Evolutionary conservation across 2,329 filamentous ascomycete species (phyloP).

Genomic region (Nemania serpens): DNA sequence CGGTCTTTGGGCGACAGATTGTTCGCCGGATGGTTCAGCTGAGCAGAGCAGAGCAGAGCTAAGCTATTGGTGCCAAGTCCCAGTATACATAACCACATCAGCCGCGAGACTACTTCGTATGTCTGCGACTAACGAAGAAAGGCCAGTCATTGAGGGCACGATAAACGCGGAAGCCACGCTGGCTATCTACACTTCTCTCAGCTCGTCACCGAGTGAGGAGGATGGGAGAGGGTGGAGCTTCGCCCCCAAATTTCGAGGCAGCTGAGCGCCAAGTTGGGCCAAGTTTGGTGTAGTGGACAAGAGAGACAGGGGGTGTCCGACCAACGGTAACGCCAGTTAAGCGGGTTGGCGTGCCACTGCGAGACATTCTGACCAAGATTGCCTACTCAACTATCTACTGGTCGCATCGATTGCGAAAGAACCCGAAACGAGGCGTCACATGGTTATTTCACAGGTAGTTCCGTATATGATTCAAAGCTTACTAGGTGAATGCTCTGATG

Average conservation of each 20-base stretch:
- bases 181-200: constrained; percentile 11
- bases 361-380: neutral
- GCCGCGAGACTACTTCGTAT: neutral
- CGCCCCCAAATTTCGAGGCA: constrained; percentile 10
- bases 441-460: too few species aligned
- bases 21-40: neutral
- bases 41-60: neutral
- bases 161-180: neutral
- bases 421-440: too few species aligned
- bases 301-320: neutral
- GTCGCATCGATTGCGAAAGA: too few species aligned
- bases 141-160: neutral
- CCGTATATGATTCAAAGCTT: neutral
- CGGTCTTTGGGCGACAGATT: neutral
- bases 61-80: neutral
- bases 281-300: neutral
- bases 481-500: neutral
- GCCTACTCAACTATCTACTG: too few species aligned
- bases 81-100: neutral
- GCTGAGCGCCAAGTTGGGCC: constrained; percentile 15
- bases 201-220: constrained; percentile 15
- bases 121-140: constrained; percentile 1
- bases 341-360: neutral
- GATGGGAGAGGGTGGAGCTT: constrained; percentile 12
- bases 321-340: neutral